Conservation (phyloP, 331 rosid species). For the Telfairia occidentalis region DNA sequence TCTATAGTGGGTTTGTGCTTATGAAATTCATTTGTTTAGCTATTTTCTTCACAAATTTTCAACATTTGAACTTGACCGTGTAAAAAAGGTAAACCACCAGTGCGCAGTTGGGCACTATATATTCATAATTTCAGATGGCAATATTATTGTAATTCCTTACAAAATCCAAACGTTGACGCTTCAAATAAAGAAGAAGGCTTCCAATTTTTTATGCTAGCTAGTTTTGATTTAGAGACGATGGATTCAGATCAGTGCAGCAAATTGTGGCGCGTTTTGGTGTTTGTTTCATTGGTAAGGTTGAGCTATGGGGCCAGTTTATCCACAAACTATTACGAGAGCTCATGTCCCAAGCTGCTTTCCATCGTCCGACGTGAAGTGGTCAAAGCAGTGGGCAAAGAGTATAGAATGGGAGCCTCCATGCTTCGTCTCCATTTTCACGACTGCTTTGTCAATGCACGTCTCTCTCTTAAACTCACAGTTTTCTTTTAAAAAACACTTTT, state of each 20-base stretch:
- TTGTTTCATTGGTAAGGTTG: background rate
- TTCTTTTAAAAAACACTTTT: too few species aligned
- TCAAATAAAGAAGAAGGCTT: too few species aligned
- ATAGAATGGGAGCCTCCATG: conserved; percentile 75
- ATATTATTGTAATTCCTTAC: background rate
- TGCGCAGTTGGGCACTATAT: background rate
- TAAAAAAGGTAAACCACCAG: background rate
- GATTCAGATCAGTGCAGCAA: background rate
- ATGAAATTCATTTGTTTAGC: background rate
- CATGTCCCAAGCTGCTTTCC: conserved; percentile 44
- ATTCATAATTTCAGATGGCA: background rate
- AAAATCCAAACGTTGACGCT: background rate
- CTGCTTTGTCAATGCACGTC: conserved; percentile 74
- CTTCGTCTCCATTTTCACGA: conserved; percentile 90
- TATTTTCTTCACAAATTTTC: background rate
- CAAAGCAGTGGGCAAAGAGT: conserved; percentile 39
- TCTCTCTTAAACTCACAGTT: background rate
- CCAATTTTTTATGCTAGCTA: background rate
- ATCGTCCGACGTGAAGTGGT: conserved; percentile 28
- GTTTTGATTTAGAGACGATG: background rate
- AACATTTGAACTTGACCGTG: background rate
- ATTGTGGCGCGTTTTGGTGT: background rate
- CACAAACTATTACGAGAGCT: conserved; percentile 23
- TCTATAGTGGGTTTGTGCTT: background rate
- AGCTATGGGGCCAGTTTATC: conserved; percentile 31